Conservation (phyloP, 139 green algal genomes). For the Chara braunii region DNA sequence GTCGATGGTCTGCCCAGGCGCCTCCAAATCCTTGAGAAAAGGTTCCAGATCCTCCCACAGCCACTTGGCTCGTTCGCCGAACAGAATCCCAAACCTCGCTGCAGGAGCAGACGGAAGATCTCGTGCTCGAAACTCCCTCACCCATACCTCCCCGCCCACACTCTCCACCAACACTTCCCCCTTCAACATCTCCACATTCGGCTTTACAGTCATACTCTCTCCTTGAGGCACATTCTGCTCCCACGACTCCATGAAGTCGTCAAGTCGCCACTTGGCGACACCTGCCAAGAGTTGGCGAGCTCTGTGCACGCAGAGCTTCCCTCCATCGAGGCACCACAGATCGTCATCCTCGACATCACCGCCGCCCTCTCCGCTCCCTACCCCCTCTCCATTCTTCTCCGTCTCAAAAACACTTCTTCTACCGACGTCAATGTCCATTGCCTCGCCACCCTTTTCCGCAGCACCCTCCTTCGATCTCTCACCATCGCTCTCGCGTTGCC, state of each 20-base stretch:
- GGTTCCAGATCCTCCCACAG: neutral
- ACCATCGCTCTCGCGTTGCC: no score
- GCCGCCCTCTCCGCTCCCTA: neutral
- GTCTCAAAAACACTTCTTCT: no score
- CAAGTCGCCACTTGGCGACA: neutral
- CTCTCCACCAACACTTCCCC: no score
- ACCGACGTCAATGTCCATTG: no score
- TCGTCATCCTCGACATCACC: neutral
- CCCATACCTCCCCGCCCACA: neutral
- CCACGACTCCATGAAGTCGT: neutral
- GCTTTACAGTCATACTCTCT: neutral
- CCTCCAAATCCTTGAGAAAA: no score
- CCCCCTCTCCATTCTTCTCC: neutral
- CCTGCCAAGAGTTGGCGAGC: neutral
- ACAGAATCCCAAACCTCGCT: neutral
- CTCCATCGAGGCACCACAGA: neutral
- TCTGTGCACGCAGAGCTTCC: neutral
- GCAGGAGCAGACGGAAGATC: neutral
- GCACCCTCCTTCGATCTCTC: no score
- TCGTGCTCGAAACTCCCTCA: neutral
- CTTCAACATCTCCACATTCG: no score
- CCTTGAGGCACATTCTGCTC: neutral
- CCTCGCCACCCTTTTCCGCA: no score
- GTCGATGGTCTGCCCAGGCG: no score
- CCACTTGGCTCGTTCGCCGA: neutral